Conservation (phyloP, 2,329 filamentous ascomycete genomes). For the Ambrosiella cleistominuta region DNA sequence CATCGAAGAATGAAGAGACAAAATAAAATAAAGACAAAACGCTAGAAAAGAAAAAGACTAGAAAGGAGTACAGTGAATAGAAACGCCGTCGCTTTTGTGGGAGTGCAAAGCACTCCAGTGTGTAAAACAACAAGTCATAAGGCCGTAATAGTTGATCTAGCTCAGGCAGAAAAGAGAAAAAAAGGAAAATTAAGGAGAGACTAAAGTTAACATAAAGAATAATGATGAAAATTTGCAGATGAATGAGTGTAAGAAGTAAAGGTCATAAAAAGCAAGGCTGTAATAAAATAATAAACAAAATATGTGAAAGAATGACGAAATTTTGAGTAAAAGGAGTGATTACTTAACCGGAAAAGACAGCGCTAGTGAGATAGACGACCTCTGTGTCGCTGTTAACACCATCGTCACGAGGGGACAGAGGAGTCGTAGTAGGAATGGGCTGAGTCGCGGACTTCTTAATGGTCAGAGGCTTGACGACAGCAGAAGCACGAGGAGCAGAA, state of each 20-base stretch:
- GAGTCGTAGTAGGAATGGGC: conserved; percentile 13
- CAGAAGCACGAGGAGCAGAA: not conserved
- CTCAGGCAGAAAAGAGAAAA: not conserved
- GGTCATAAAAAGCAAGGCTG: not conserved
- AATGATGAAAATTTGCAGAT: not conserved
- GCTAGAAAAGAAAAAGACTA: not conserved
- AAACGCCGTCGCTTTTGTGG: not conserved
- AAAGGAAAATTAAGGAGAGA: not conserved
- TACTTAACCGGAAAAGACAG: conserved; percentile 28
- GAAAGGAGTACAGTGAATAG: not conserved
- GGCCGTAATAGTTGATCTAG: not conserved
- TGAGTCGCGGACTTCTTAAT: conserved; percentile 21
- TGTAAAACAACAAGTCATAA: not conserved
- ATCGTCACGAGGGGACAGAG: conserved; percentile 15
- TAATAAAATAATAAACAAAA: conserved; percentile 5
- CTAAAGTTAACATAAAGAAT: not conserved
- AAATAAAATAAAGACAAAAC: not conserved
- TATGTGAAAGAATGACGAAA: conserved; percentile 1
- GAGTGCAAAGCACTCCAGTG: not conserved
- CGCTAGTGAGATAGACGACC: conserved; percentile 30
- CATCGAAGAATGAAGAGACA: not conserved
- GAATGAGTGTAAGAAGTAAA: conserved; percentile 2
- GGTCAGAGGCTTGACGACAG: conserved; percentile 16
- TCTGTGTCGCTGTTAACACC: conserved; percentile 18
- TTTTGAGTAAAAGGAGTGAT: not conserved